Evolutionary conservation across 148 eudicot species (phyloP).

Genomic region (Talinum fruticosum): DNA sequence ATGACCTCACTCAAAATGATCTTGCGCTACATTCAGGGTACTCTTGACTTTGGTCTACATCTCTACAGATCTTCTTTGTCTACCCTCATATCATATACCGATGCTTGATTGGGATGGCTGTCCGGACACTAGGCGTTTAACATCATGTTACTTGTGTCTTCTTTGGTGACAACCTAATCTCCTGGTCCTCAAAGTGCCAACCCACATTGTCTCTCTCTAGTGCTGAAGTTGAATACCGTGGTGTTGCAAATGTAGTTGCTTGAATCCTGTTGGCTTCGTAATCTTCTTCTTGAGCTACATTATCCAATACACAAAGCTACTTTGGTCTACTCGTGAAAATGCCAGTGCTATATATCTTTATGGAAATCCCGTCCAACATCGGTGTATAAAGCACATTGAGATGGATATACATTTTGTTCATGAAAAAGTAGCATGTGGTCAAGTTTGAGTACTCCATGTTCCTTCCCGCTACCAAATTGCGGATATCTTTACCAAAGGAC

Average conservation of each 20-base stretch:
- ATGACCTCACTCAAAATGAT: background rate
- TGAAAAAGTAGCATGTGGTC: too few relatives aligned
- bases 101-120: background rate
- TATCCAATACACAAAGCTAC: background rate
- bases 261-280: background rate
- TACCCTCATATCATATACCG: background rate
- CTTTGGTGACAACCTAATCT: too few relatives aligned
- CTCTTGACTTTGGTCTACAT: too few relatives aligned
- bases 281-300: background rate
- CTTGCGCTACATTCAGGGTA: background rate
- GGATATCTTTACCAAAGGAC: too few relatives aligned
- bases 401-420: background rate
- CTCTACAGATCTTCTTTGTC: background rate
- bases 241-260: background rate
- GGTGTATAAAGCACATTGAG: background rate
- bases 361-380: background rate
- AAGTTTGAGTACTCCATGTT: too few relatives aligned
- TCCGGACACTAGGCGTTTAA: too few relatives aligned
- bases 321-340: background rate
- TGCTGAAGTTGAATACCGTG: background rate
- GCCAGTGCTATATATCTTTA: background rate
- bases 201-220: background rate
- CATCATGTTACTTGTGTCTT: too few relatives aligned
- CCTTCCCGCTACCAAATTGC: too few relatives aligned
- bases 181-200: constrained; percentile 1